Percentiles rank a stretch among this genome's conserved stretches.
These are phyloP conservation scores for Fusarium annulatum DNA, from an alignment of 2,329 filamentous ascomycete species.

Conservation along the genomic window DNA sequence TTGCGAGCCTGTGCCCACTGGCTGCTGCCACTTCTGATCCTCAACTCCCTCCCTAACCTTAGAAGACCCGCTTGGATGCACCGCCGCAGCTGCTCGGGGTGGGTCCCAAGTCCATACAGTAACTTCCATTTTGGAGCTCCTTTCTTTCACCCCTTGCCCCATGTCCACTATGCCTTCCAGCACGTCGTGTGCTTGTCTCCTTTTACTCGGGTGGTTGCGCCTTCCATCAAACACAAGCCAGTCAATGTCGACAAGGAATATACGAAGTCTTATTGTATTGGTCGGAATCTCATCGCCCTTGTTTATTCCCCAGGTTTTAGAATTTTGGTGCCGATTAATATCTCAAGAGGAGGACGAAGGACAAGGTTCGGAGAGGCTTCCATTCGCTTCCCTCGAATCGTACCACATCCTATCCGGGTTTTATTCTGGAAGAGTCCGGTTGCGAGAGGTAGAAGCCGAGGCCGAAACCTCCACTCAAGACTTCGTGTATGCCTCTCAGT, in stretches of 20 bases:
- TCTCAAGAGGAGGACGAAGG: neutral
- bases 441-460: neutral
- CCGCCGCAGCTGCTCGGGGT: constrained; percentile 25
- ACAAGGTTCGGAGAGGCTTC: constrained; percentile 17
- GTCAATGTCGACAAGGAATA: neutral
- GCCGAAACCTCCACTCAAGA: constrained; percentile 16
- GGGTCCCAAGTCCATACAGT: constrained; percentile 20
- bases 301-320: constrained; percentile 30
- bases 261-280: constrained; percentile 19
- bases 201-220: neutral
- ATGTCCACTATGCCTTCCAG: neutral
- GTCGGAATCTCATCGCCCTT: neutral
- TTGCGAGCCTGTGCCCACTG: constrained; percentile 25
- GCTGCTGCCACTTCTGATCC: neutral
- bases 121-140: constrained; percentile 25
- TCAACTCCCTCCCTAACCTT: neutral
- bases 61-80: constrained; percentile 22
- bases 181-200: constrained; percentile 20
- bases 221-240: neutral
- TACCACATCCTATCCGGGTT: constrained; percentile 16
- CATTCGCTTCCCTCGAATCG: constrained; percentile 27
- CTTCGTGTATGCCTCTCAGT: neutral
- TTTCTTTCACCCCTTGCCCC: constrained; percentile 21
- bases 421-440: constrained; percentile 11
- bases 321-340: constrained; percentile 5